These are phyloP conservation scores for Penicillium malachiteum DNA, from an alignment of 495 filamentous ascomycete genomes.

Conservation along the genomic window DNA sequence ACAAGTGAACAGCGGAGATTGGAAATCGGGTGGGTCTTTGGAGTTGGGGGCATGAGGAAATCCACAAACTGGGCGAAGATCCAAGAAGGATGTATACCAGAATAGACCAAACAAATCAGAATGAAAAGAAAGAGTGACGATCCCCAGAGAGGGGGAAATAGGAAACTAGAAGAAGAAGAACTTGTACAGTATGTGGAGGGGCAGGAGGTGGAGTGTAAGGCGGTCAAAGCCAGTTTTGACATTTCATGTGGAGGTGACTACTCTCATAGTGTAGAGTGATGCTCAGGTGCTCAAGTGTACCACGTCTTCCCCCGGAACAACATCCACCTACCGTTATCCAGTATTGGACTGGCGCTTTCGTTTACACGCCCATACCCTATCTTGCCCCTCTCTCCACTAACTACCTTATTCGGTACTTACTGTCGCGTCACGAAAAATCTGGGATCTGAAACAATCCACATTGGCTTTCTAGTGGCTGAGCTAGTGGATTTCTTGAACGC, in stretches of 20 bases:
- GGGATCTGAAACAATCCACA: not conserved
- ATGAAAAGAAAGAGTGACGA: not conserved
- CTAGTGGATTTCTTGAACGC: not conserved
- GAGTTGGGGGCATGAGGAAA: conserved; percentile 9
- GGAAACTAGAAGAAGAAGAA: not conserved
- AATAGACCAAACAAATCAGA: not conserved
- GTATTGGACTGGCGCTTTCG: not conserved
- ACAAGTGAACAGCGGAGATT: conserved; percentile 1
- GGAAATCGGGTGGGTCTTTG: conserved; percentile 6
- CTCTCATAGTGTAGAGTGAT: too few relatives aligned
- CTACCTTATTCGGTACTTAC: not conserved
- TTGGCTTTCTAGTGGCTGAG: conserved; percentile 3
- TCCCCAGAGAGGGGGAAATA: not conserved
- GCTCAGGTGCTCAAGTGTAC: too few relatives aligned
- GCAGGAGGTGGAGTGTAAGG: not conserved
- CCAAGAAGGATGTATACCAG: too few relatives aligned
- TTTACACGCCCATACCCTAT: not conserved
- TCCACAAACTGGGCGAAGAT: conserved; percentile 9
- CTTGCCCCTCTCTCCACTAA: not conserved
- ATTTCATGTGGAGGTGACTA: not conserved
- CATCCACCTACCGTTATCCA: too few relatives aligned
- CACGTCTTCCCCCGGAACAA: too few relatives aligned
- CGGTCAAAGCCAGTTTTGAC: not conserved
- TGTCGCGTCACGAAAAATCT: not conserved
- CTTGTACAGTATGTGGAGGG: not conserved